Conservation (phyloP, 2,329 filamentous ascomycete species). For the Zalaria obscura region DNA sequence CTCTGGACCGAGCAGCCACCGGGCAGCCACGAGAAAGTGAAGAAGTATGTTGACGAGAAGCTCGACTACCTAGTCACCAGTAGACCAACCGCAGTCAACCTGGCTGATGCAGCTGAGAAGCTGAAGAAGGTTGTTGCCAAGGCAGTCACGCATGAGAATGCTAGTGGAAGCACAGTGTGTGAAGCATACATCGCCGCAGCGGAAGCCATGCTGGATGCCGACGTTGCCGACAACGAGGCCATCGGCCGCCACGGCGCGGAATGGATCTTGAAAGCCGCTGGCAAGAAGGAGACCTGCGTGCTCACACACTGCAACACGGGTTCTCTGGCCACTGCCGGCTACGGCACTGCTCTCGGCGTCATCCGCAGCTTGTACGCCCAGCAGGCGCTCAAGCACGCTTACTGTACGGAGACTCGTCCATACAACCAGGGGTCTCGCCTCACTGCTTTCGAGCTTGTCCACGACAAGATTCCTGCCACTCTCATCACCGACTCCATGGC, state of each 20-base stretch:
- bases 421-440: slow-evolving; percentile 96
- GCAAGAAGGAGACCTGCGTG: slow-evolving; percentile 53
- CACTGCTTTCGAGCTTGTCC: slow-evolving; percentile 92
- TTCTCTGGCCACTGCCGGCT: slow-evolving; percentile 91
- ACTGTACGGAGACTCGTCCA: slow-evolving; percentile 90
- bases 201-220: slow-evolving; percentile 74
- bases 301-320: slow-evolving; percentile 98
- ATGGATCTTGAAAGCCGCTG: slow-evolving; percentile 58
- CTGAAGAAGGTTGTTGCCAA: slow-evolving; percentile 52
- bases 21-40: slow-evolving; percentile 24
- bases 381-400: slow-evolving; percentile 62
- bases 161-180: slow-evolving; percentile 42
- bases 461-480: slow-evolving; percentile 80
- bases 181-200: slow-evolving; percentile 63
- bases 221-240: slow-evolving; percentile 71
- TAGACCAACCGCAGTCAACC: slow-evolving; percentile 85
- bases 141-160: slow-evolving; percentile 25
- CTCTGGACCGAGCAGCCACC: too few relatives aligned
- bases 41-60: slow-evolving; percentile 55
- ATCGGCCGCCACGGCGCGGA: slow-evolving; percentile 74
- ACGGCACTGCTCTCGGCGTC: slow-evolving; percentile 88
- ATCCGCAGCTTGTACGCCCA: slow-evolving; percentile 66
- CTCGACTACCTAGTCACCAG: slow-evolving; percentile 80
- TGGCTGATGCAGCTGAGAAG: slow-evolving; percentile 76
- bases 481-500: slow-evolving; percentile 97